Evolutionary conservation across 192 early-diverging fungal genomes (phyloP), one percentile per base, ranked within the genome.

Genomic region (Backusella mclennaniae): DNA sequence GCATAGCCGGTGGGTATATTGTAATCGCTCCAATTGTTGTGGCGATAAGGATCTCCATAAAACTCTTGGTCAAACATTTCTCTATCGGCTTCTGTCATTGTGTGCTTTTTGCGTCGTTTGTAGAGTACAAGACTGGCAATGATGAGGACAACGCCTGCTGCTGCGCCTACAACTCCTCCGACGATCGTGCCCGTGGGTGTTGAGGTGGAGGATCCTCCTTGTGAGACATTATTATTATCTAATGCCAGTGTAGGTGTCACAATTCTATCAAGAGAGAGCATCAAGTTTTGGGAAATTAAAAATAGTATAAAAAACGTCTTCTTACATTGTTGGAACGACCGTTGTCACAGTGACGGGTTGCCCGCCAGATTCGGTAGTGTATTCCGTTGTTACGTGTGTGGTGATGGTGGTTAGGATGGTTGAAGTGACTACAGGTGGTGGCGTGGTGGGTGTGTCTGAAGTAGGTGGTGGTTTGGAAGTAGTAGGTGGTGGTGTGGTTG

Each of bases 81-180:
- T 23, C 26, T 26, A 29, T 75, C 29, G 31, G 21, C 26, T 35
- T 11, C 31, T 67, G 59, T 12, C 21, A 6, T 26, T n/a, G 21
- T 19, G 42, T 14, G 21, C 26, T 35, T 71, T 35, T 46, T 75
- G n/a, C 63, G 74, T 67, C 66, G 19, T 35, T 75, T 75, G 66
- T 31, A 42, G 21, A 75, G 35, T 0, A 75, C 26, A 31, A 66
- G 5, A 4, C 63, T 66, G 8, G 63, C 63, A 0, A 35, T 42
- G 33, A 75, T 67, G 19, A 75, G 38, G 14, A 33, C 41, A 49
- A 68, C 23, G 0, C 63, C 74, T 4, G 41, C 66, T 19, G 66
- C 74, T 1, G 63, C 74, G 12, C 74, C 74, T 9, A 75, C 66
- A 6, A 66, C 59, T 8, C 74, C 74, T 4, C 74, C 74, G n/a